Evolutionary conservation across 2,329 filamentous ascomycete species (phyloP), one percentile per base, ranked within the genome.

Genomic region (Plenodomus tracheiphilus): DNA sequence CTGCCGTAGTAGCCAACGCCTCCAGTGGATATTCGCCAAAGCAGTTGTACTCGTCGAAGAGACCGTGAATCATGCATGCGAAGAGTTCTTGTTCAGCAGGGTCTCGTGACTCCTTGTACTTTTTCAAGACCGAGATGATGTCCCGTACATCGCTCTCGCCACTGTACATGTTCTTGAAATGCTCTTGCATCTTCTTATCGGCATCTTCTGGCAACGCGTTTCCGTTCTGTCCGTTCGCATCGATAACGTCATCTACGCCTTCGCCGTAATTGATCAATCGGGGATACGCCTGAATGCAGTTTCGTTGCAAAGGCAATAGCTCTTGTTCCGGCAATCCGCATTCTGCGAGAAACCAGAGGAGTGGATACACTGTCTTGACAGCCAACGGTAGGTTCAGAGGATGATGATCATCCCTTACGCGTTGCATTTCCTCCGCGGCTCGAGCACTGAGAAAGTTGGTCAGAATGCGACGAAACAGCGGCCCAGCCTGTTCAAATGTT

Each of bases 121-220:
- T 82, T 56, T 91, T 86, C 64, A 99, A 83, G 34, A 91, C 84
- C 53, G 89, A 86, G 43, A 99, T 88, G 56, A 99, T 89, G 46
- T 90, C 85, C 46, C 90, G 85, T 16, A 97, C 89, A 54, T 93
- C 87, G 17, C 92, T 85, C 59, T 97, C 91, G 58, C 90, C 88
- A 58, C 90, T 89, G 69, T 99, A 99, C 92, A 99, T 97, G 65
- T 89, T 89, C 74, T 96, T 97, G 72, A 97, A 99, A 55, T 96
- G 87, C 59, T 97, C 91, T 66, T 97, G 92, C 94, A 99, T 99
- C 70, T 91, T 89, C 56, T 83, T 85, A 59, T 96, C 92, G 45
- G 93, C 90, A 18, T 86, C 85, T 17, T 83, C 79, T 0, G 92
- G 87, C 1, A 99, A 81, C 1, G 84, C 81, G 64, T 97, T 96